Evolutionary conservation across 2,329 filamentous ascomycete genomes (phyloP), one percentile per base, ranked within the genome.

Genomic region (Aspergillus ochraceus): DNA sequence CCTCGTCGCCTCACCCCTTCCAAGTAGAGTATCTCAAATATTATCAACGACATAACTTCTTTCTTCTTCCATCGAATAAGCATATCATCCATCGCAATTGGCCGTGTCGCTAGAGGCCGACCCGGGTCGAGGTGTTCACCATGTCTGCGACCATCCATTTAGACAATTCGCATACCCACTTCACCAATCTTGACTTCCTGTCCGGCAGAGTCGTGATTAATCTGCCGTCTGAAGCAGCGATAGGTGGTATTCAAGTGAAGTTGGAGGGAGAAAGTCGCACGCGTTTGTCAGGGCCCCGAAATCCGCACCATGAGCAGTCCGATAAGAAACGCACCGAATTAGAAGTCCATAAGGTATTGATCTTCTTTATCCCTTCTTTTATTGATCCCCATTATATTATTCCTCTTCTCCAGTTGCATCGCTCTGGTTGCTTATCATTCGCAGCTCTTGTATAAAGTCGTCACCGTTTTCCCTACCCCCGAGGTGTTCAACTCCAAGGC

Each of bases 191-290:
- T 53, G 80, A 82, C 64, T 76, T 75, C 55, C 71, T 82, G 26
- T 74, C 75, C 2, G 80, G 80, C 30, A 79, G 70, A 49, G 78
- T 81, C 20, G 66, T 80, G n/a, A 67, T 82, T 47, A 67, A 72
- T 52, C 70, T 82, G 8, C 67, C 70, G 1, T 72, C 71, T 1
- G 77, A 80, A 66, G 73, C 80, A 12, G 68, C 79, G 8, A 76
- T 82, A 54, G 74, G 76, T 46, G 74, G 74, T 4, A 79, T 82
- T 42, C 76, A 76, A 47, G 80, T 82, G 52, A 82, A 82, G 66
- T 67, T 82, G 29, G 80, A 82, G 62, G 80, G 79, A 22, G 80
- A 82, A 64, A 81, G 79, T 66, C 76, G 75, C 39, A 80, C 79
- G 24, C 71, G 79, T 46, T 72, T 82, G 17, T 72, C 74, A 2